A percentile compares a stretch with the other conserved stretches of the same genome.
phyloP scores from a whole-genome alignment of 139 green algal genomes.

The Chlamydomonas sphaeroides region DNA sequence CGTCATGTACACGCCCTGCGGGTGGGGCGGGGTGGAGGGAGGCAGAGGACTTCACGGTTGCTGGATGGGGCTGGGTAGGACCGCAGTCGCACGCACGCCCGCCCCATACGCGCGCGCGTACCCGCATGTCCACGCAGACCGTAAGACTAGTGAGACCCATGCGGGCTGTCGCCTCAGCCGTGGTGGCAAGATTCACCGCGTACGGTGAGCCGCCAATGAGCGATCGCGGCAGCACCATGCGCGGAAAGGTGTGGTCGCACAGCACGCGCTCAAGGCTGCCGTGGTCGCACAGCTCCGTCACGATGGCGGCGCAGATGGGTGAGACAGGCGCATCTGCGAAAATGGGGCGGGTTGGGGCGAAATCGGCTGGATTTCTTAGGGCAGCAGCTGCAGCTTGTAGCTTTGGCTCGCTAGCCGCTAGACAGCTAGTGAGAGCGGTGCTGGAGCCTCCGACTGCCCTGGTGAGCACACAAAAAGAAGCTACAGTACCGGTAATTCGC shows the following conservation, averaged over 20 bases:
- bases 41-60: not conserved
- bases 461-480: no score
- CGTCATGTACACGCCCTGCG: slow-evolving; percentile 26
- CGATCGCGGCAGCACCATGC: not conserved
- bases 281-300: slow-evolving; percentile 3
- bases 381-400: no score
- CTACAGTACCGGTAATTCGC: no score
- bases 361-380: no score
- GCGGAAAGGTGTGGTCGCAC: not conserved
- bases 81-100: no score
- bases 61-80: no score
- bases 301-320: slow-evolving; percentile 3
- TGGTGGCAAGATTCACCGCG: not conserved
- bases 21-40: not conserved
- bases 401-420: no score
- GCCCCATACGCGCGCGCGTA: not conserved
- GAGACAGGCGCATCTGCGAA: no score
- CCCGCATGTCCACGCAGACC: slow-evolving; percentile 20
- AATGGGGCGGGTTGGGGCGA: no score
- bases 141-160: no score
- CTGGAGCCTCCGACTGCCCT: not conserved
- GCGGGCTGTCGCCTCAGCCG: not conserved
- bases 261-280: not conserved
- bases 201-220: not conserved
- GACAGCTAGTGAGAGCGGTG: no score